phyloP scores from a whole-genome alignment of 2,329 filamentous ascomycete species.

The Fusarium multiceps region DNA sequence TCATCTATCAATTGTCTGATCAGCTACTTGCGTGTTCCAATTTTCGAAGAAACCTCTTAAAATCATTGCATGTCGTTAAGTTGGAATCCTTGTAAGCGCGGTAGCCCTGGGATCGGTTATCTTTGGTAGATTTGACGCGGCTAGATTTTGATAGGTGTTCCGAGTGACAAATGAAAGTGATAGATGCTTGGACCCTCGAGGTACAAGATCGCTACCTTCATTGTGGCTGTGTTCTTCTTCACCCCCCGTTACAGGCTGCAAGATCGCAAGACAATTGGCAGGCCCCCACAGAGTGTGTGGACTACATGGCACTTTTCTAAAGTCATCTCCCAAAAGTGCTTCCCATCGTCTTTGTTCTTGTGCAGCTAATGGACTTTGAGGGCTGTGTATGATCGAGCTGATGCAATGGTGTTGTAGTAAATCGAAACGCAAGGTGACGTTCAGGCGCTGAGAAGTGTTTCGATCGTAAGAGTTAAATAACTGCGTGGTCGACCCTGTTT shows the following conservation, averaged over 20 bases:
- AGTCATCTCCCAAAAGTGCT: not conserved
- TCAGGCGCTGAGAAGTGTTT: not conserved
- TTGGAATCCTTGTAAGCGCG: slow-evolving; percentile 3
- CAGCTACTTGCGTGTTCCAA: not conserved
- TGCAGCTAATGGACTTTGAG: not conserved
- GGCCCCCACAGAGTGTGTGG: not conserved
- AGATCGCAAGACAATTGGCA: slow-evolving; percentile 7
- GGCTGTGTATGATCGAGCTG: not conserved
- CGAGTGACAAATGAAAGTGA: slow-evolving; percentile 4
- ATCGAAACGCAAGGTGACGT: not conserved
- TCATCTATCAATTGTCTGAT: not conserved
- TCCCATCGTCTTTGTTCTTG: not conserved
- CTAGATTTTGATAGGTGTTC: not conserved
- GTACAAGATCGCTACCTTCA: slow-evolving; percentile 16
- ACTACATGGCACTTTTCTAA: not conserved
- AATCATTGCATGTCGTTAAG: slow-evolving; percentile 13
- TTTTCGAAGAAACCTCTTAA: not conserved
- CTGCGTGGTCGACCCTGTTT: not conserved
- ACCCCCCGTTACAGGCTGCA: slow-evolving; percentile 11
- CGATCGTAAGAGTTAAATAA: slow-evolving; percentile 9
- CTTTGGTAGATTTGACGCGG: not conserved
- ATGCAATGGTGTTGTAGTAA: not conserved
- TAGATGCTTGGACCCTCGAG: not conserved
- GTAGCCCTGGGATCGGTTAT: not conserved
- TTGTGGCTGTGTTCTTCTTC: not conserved